Conservation (phyloP, 129 eudicot genomes). For the Scalesia atractyloides region DNA sequence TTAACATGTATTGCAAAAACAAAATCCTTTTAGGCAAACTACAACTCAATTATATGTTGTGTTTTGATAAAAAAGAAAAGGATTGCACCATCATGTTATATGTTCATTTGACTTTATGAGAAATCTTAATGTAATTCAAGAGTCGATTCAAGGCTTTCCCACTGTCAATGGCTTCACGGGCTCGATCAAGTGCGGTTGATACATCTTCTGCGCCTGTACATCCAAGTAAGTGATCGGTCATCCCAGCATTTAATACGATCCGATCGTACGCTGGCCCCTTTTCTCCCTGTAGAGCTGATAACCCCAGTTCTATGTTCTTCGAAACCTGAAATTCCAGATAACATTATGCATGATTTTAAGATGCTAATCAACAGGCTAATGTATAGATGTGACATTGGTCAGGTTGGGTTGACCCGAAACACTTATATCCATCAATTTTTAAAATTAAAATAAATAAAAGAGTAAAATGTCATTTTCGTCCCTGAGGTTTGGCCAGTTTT, state of each 20-base stretch:
- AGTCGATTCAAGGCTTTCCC: conserved; percentile 79
- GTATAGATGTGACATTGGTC: not conserved
- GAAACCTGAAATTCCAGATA: conserved; percentile 51
- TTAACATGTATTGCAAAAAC: conserved; percentile 21
- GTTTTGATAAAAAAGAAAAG: not conserved
- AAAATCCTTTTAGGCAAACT: conserved; percentile 14
- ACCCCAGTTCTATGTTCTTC: conserved; percentile 83
- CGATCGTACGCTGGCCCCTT: conserved; percentile 93
- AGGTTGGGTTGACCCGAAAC: not conserved
- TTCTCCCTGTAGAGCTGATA: conserved; percentile 89
- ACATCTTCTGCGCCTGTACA: conserved; percentile 83
- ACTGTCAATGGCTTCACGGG: conserved; percentile 93
- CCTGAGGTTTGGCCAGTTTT: too few relatives aligned
- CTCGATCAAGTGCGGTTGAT: conserved; percentile 75
- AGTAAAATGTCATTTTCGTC: too few relatives aligned
- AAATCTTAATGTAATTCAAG: conserved; percentile 65
- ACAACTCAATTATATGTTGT: conserved; percentile 8
- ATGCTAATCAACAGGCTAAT: not conserved
- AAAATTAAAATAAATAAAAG: not conserved
- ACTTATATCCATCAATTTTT: not conserved
- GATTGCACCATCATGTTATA: not conserved
- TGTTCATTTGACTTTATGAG: conserved; percentile 55
- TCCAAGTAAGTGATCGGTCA: conserved; percentile 93
- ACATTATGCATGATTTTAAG: not conserved
- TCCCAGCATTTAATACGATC: conserved; percentile 79